These are phyloP conservation scores for Daldinia decipiens DNA, from an alignment of 495 filamentous ascomycete genomes.

Conservation along the genomic window DNA sequence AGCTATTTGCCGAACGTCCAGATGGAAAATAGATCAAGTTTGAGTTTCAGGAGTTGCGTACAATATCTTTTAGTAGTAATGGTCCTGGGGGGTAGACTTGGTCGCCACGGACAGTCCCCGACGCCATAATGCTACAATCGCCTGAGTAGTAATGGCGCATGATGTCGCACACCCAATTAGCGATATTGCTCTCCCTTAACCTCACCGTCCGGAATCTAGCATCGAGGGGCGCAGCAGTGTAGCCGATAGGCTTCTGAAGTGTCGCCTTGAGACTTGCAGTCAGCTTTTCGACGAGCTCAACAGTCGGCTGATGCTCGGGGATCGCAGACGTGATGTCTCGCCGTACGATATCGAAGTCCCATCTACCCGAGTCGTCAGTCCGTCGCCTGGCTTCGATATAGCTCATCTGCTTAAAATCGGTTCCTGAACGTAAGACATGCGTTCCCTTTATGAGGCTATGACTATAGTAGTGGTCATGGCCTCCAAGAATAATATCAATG, in stretches of 20 bases:
- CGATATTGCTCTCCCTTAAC: constrained; percentile 79
- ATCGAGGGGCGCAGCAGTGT: constrained; percentile 81
- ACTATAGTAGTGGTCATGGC: constrained; percentile 89
- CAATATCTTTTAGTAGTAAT: constrained; percentile 77
- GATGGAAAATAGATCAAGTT: background rate
- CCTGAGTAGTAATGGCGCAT: constrained; percentile 83
- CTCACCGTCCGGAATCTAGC: constrained; percentile 86
- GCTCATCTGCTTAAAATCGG: constrained; percentile 89
- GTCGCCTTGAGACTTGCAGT: constrained; percentile 76
- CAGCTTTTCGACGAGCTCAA: constrained; percentile 69
- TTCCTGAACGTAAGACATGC: constrained; percentile 83
- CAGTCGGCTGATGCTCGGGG: constrained; percentile 65
- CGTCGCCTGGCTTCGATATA: constrained; percentile 79
- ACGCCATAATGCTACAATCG: constrained; percentile 86
- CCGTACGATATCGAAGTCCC: constrained; percentile 82
- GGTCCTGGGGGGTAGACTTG: constrained; percentile 87
- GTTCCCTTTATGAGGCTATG: constrained; percentile 79
- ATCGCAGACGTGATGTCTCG: constrained; percentile 76
- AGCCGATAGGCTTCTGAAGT: constrained; percentile 84
- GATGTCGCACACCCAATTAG: constrained; percentile 90
- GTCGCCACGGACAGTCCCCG: constrained; percentile 89
- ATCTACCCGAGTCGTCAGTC: constrained; percentile 57
- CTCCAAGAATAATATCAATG: constrained; percentile 86
- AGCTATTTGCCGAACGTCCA: constrained; percentile 30
- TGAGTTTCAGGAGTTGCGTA: constrained; percentile 22